Evolutionary conservation across 768 basidiomycete species (phyloP).

Genomic region (Pisolithus microcarpus): DNA sequence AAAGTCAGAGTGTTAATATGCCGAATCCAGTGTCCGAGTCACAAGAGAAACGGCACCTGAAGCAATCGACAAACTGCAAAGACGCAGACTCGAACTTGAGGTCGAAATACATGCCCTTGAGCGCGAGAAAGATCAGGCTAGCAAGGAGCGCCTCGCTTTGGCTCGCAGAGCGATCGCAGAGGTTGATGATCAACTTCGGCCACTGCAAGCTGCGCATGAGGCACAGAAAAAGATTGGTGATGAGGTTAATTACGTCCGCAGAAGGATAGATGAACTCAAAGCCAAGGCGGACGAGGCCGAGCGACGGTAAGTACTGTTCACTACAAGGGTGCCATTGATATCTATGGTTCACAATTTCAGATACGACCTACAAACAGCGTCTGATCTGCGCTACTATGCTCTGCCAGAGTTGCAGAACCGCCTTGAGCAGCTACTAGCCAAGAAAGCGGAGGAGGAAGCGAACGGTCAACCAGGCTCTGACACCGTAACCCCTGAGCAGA

Average conservation of each 20-base stretch:
- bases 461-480: constrained; percentile 47
- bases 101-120: constrained; percentile 93
- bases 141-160: constrained; percentile 68
- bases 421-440: constrained; percentile 63
- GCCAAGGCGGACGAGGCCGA: constrained; percentile 93
- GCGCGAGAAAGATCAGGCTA: constrained; percentile 84
- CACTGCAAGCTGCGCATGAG: constrained; percentile 81
- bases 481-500: constrained; percentile 78
- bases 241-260: constrained; percentile 67
- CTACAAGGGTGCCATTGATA: neutral
- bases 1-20: constrained; percentile 2
- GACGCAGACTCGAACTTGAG: constrained; percentile 83
- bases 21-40: constrained; percentile 62
- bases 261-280: constrained; percentile 84
- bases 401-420: constrained; percentile 79
- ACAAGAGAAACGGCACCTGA: constrained; percentile 94
- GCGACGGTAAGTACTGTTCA: constrained; percentile 47
- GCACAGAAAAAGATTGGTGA: constrained; percentile 78
- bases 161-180: constrained; percentile 77
- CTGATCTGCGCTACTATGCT: constrained; percentile 87
- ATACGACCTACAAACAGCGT: constrained; percentile 68
- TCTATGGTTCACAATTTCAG: constrained; percentile 27
- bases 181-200: constrained; percentile 77
- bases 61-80: constrained; percentile 84
- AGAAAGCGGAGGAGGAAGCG: constrained; percentile 66